phyloP scores from a whole-genome alignment of 108 stramenopile genomes.

The Conticribra weissflogii region DNA sequence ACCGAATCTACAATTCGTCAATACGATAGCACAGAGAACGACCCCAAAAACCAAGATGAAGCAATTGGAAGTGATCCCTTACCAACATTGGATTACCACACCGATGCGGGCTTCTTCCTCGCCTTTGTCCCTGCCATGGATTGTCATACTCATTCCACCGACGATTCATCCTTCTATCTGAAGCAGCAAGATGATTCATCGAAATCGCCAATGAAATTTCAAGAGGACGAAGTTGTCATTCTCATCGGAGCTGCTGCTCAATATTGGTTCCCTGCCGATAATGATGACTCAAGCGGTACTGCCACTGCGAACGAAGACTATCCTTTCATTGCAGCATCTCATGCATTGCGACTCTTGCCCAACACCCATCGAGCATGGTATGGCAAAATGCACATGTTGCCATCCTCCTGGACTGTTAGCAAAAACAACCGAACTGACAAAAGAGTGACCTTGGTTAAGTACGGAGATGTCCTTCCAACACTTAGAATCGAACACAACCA shows the following conservation, averaged over 20 bases:
- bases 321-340: constrained; percentile 60
- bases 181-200: constrained; percentile 1
- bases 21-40: neutral
- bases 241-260: constrained; percentile 80
- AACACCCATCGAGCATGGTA: constrained; percentile 64
- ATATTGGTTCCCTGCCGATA: constrained; percentile 55
- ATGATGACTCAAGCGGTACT: neutral
- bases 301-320: constrained; percentile 4
- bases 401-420: constrained; percentile 17
- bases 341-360: constrained; percentile 61
- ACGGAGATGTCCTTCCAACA: no score
- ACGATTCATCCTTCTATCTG: constrained; percentile 54
- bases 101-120: constrained; percentile 82
- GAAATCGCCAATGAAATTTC: constrained; percentile 25
- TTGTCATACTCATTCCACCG: constrained; percentile 41
- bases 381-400: constrained; percentile 80
- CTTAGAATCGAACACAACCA: no score
- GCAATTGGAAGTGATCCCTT: neutral
- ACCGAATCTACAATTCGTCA: constrained; percentile 37
- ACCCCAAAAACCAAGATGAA: no score
- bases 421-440: neutral
- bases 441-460: neutral
- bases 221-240: constrained; percentile 51
- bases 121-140: constrained; percentile 72
- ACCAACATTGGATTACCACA: constrained; percentile 64